A percentile compares a stretch with the other conserved stretches of the same genome.
phyloP scores from a whole-genome alignment of 176 grass and related monocot species.

The Ampelocalamus luodianensis region DNA sequence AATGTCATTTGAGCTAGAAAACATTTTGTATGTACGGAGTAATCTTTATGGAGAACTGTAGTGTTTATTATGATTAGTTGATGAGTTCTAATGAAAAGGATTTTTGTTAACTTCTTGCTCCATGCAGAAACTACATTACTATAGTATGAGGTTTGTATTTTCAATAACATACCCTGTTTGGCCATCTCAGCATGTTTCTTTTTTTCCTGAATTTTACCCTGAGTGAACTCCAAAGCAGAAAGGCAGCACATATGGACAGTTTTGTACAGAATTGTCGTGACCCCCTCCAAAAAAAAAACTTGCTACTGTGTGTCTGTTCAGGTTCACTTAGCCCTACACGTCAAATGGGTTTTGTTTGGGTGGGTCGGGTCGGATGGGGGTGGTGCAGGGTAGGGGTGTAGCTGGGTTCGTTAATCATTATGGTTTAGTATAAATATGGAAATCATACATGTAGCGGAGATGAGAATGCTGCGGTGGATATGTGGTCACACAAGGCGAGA shows the following conservation, averaged over 20 bases:
- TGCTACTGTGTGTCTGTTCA: neutral
- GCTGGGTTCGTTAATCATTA: neutral
- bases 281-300: neutral
- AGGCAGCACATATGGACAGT: neutral
- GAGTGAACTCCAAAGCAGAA: conserved; percentile 3
- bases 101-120: neutral
- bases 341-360: neutral
- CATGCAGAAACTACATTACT: neutral
- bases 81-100: neutral
- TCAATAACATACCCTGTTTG: neutral
- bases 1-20: conserved; percentile 18
- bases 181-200: conserved; percentile 26
- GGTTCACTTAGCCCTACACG: neutral
- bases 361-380: neutral
- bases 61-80: conserved; percentile 10
- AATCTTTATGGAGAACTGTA: neutral
- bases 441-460: neutral
- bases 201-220: neutral
- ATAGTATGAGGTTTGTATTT: neutral
- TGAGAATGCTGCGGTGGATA: too few species aligned
- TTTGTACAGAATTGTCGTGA: neutral
- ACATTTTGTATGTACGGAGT: neutral
- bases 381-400: neutral
- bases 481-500: too few species aligned
- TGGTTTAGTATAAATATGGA: neutral